phyloP scores from a whole-genome alignment of 2,329 filamentous ascomycete species.

The Leptodontidium sp. region DNA sequence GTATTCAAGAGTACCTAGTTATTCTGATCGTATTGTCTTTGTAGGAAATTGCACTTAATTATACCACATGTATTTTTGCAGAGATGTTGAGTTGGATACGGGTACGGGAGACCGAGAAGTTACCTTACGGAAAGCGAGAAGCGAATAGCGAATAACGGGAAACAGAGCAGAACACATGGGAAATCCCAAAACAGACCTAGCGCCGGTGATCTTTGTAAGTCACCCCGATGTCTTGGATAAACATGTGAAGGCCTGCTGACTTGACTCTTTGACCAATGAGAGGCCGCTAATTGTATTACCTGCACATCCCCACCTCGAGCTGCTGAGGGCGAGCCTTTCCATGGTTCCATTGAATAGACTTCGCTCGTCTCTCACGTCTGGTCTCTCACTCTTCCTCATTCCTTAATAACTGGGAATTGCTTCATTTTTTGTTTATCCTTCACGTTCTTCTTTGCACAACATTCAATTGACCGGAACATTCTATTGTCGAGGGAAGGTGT shows the following conservation, averaged over 20 bases:
- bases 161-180: too few species aligned
- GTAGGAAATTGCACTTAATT: too few species aligned
- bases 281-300: conserved; percentile 2
- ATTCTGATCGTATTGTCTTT: too few species aligned
- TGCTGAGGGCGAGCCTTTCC: not conserved
- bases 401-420: not conserved
- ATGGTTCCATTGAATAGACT: not conserved
- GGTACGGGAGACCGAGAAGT: not conserved
- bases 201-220: not conserved
- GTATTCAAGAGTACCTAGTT: not conserved
- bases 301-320: conserved; percentile 5
- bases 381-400: not conserved
- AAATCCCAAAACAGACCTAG: not conserved
- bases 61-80: too few species aligned
- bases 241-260: conserved; percentile 22
- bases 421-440: not conserved
- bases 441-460: not conserved
- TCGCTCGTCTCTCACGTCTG: not conserved
- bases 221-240: conserved; percentile 14
- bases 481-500: not conserved
- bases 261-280: conserved; percentile 5
- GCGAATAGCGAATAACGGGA: not conserved
- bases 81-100: too few species aligned
- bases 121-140: not conserved
- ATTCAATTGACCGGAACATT: conserved; percentile 6